Evolutionary conservation across 83 land plant genomes (phyloP).

Genomic region (Picea mariana): DNA sequence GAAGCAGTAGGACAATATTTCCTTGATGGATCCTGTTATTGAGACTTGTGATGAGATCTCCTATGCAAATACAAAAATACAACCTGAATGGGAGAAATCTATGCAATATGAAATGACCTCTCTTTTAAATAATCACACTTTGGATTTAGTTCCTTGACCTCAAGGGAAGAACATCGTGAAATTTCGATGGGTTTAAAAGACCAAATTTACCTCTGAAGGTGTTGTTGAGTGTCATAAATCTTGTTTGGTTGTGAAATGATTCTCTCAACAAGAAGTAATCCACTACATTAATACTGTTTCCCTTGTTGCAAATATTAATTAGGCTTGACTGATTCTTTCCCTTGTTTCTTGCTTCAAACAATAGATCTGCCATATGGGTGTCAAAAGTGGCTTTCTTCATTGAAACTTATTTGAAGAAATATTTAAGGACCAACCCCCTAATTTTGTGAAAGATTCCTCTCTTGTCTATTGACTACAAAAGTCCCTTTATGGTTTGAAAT

Average conservation of each 20-base stretch:
- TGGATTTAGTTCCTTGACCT: not conserved
- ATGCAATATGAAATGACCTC: not conserved
- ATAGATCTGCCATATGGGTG: too few species aligned
- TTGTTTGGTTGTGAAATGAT: not conserved
- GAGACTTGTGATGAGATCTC: not conserved
- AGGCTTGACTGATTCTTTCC: too few species aligned
- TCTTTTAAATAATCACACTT: not conserved
- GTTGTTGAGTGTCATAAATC: conserved; percentile 12
- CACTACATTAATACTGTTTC: not conserved
- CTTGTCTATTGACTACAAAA: too few species aligned
- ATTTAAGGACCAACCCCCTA: too few species aligned
- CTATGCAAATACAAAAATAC: not conserved
- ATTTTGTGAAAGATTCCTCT: too few species aligned
- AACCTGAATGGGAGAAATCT: not conserved
- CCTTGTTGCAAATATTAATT: not conserved
- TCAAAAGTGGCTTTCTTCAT: too few species aligned
- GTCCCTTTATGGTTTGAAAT: too few species aligned
- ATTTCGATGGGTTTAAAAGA: conserved; percentile 18
- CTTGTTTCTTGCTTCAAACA: too few species aligned
- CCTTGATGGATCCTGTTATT: not conserved
- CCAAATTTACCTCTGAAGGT: not conserved
- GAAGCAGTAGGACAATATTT: not conserved
- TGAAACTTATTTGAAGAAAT: too few species aligned
- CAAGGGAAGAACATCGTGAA: not conserved
- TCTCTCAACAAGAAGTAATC: not conserved